Percentiles rank a stretch among this genome's conserved stretches.
These are phyloP conservation scores for Globisporangium mamillatum DNA, from an alignment of 352 stramenopile genomes.

Conservation along the genomic window DNA sequence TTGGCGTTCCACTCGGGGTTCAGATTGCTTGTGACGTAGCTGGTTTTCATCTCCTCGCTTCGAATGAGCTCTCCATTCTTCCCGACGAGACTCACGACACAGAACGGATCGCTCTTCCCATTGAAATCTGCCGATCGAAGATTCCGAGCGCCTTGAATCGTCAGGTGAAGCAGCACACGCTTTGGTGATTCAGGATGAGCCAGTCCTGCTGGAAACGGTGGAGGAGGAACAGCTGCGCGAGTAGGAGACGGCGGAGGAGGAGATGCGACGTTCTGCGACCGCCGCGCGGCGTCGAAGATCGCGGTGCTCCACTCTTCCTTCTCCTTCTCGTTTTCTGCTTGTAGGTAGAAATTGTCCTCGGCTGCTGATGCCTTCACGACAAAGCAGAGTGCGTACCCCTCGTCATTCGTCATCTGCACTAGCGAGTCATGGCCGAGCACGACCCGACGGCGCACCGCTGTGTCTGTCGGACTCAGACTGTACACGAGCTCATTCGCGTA, in stretches of 20 bases:
- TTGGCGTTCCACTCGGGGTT: slow-evolving; percentile 55
- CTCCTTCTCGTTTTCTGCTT: slow-evolving; percentile 60
- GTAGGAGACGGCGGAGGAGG: slow-evolving; percentile 9
- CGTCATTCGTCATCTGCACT: slow-evolving; percentile 62
- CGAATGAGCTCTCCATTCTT: slow-evolving; percentile 54
- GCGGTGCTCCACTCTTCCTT: slow-evolving; percentile 60
- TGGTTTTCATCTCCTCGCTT: slow-evolving; percentile 55
- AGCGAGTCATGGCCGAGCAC: slow-evolving; percentile 49
- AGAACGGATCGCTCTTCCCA: slow-evolving; percentile 73
- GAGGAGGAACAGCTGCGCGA: not conserved
- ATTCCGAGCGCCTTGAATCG: slow-evolving; percentile 47
- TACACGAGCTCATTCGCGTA: slow-evolving; percentile 61
- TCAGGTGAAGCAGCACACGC: slow-evolving; percentile 47
- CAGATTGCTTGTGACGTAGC: slow-evolving; percentile 43
- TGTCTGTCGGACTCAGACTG: slow-evolving; percentile 37
- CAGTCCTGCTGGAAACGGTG: slow-evolving; percentile 16
- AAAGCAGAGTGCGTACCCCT: slow-evolving; percentile 59
- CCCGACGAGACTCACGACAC: slow-evolving; percentile 56
- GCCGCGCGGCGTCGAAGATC: slow-evolving; percentile 53
- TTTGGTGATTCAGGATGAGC: slow-evolving; percentile 19
- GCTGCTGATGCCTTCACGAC: slow-evolving; percentile 44
- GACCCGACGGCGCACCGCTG: slow-evolving; percentile 33
- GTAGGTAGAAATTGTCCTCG: slow-evolving; percentile 48
- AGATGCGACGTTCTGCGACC: slow-evolving; percentile 30
- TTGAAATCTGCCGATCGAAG: slow-evolving; percentile 56